Evolutionary conservation across 2,329 filamentous ascomycete genomes (phyloP), one percentile per base, ranked within the genome.

Genomic region (Pseudocercospora vitis): DNA sequence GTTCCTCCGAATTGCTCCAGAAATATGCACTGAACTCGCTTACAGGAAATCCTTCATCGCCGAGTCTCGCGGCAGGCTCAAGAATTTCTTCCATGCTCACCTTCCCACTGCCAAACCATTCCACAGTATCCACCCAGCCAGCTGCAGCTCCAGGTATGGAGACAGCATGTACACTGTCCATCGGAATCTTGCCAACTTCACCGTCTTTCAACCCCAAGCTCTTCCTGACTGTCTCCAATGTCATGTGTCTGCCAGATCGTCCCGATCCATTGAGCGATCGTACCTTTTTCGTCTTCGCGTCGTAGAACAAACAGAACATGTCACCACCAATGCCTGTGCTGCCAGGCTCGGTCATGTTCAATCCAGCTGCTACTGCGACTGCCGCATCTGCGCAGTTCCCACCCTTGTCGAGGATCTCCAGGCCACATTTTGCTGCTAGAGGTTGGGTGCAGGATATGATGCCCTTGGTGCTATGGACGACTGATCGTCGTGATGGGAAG

Each of bases 381-480:
- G 94, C 92, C n/a, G 94, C 92, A 77, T 97, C 92, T 62, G 91
- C 94, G 58, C 90, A 91, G 76, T 97, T 99, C 50, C 94, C 94
- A 53, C 94, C 94, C 44, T 88, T 85, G 53, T 85, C 82, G n/a
- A 99, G 76, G 32, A 97, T 80, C 52, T 88, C 84, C 48, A 96
- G 82, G 18, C 94, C 94, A 56, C 91, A 95, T 73, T 88, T 88
- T 19, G 89, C 87, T 4, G 94, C 94, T 51, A 97, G 77, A 11
- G 94, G 91, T 71, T 97, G 92, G 1, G 90, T 88, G 69, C 88
- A 95, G 8, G 91, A 82, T 44, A 97, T 88, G 53, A 97, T 96
- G 40, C 91, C 92, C 66, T 91, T 87, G 4, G 88, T 91, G 70
- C 90, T 96, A 70, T 97, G 91, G 9, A 97, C 89, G 9, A 95